Evolutionary conservation across 768 basidiomycete genomes (phyloP), one percentile per base, ranked within the genome.

Genomic region (Phaeotremella fagi): DNA sequence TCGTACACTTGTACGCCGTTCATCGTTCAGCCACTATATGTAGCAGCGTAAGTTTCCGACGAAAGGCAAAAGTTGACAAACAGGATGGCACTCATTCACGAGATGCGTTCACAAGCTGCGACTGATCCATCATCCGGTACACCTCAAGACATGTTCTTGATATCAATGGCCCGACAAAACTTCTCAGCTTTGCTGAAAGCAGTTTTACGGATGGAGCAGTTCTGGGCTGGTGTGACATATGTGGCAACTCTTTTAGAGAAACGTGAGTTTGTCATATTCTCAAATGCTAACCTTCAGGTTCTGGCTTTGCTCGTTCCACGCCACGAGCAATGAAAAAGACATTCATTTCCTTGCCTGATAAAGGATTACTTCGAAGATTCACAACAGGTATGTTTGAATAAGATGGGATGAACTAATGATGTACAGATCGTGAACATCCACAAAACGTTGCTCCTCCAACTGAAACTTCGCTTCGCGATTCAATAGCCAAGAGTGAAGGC

Each of bases 301-400:
- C 64, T 20, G 61, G 61, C 5, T 50, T 50, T 20, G 41, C 47
- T 7, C 37, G 51, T 27, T 56, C 52, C 35, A 60, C 36, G 28
- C 48, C 45, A 27, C 33, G 46, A 48, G 29, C 31, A 2, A 42
- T 31, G 6, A 59, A 60, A 36, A 60, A 61, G 44, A 73, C 69
- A 4, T 70, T 73, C 50, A 67, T 73, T n/a, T 66, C 64, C 1
- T 51, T 71, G 9, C 72, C 72, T 9, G 72, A 73, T 50, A 65
- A 50, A 7, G 72, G 72, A 20, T 46, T 73, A 11, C 48, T 73
- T 2, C 57, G 54, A 42, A 61, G 72, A 2, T 73, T 73, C 48
- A 66, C 57, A 14, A 57, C 51, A 14, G 61, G 57, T 56, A 20
- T 24, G 59, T 48, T 12, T 12, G 15, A 7, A 35, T 26, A 14